Percentiles rank a stretch among this genome's conserved stretches.
phyloP scores from a whole-genome alignment of 768 basidiomycete species.

The Leucogyrophana mollusca region DNA sequence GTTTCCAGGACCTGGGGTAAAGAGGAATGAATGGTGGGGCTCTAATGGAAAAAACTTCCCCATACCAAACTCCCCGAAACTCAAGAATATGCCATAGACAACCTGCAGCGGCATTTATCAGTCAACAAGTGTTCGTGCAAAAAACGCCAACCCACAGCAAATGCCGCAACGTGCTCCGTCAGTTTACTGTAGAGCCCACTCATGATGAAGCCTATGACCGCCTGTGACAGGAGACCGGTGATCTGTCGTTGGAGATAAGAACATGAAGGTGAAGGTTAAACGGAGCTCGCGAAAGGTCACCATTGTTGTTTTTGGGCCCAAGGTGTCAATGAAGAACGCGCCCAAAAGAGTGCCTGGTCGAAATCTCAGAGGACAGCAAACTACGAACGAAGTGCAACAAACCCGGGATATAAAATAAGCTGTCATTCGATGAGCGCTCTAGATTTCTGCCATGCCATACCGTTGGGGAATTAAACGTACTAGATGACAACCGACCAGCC shows the following conservation, averaged over 20 bases:
- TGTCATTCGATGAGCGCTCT: slow-evolving; percentile 14
- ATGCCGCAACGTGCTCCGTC: slow-evolving; percentile 64
- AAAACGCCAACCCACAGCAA: slow-evolving; percentile 49
- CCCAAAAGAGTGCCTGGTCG: slow-evolving; percentile 57
- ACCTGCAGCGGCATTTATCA: slow-evolving; percentile 40
- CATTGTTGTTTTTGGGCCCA: slow-evolving; percentile 79
- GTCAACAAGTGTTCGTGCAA: background rate
- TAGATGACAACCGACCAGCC: slow-evolving; percentile 88
- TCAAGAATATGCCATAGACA: slow-evolving; percentile 88
- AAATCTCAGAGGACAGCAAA: slow-evolving; percentile 6
- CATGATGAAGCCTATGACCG: slow-evolving; percentile 85
- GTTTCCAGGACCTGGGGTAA: slow-evolving; percentile 69
- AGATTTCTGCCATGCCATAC: no score
- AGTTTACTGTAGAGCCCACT: slow-evolving; percentile 74
- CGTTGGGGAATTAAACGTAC: slow-evolving; percentile 35
- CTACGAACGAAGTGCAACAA: background rate
- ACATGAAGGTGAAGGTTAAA: slow-evolving; percentile 2
- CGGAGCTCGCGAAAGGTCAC: slow-evolving; percentile 28
- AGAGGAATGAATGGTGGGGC: slow-evolving; percentile 1
- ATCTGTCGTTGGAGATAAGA: slow-evolving; percentile 60
- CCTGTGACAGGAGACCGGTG: slow-evolving; percentile 62
- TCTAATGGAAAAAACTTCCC: background rate
- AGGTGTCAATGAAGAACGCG: slow-evolving; percentile 71
- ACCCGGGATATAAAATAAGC: slow-evolving; percentile 69
- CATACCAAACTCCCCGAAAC: slow-evolving; percentile 81